A percentile compares a stretch with the other conserved stretches of the same genome.
Evolutionary conservation across 1,139 yeast genomes (phyloP).

Genomic region (Saccharomyces hybrid): DNA sequence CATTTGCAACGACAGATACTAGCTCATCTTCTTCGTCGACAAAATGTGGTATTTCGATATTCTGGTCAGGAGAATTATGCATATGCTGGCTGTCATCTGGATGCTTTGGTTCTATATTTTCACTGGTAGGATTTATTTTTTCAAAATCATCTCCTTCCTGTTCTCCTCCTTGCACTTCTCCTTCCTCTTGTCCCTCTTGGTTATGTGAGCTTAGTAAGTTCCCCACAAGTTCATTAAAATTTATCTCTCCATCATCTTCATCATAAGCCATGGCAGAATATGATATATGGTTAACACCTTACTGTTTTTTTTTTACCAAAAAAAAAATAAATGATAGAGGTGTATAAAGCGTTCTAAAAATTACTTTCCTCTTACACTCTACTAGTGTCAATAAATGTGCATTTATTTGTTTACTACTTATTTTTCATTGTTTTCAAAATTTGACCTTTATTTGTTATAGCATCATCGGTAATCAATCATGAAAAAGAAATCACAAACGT

Average conservation of each 20-base stretch:
- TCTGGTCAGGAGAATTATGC: not conserved
- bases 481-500: not conserved
- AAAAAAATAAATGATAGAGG: not conserved
- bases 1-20: slow-evolving; percentile 22
- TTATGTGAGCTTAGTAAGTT: slow-evolving; percentile 26
- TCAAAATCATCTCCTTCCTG: slow-evolving; percentile 2
- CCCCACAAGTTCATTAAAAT: slow-evolving; percentile 30
- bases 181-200: slow-evolving; percentile 12
- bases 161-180: slow-evolving; percentile 6
- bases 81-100: not conserved
- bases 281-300: not conserved
- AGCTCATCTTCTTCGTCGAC: slow-evolving; percentile 9
- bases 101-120: not conserved
- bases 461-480: not conserved
- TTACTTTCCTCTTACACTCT: not conserved
- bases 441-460: not conserved
- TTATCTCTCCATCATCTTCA: slow-evolving; percentile 23
- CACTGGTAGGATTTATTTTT: not conserved
- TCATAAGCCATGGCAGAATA: slow-evolving; percentile 1
- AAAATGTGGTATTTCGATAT: slow-evolving; percentile 7
- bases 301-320: not conserved
- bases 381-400: not conserved
- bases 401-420: not conserved
- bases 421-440: not conserved
- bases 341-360: not conserved